Evolutionary conservation across 352 stramenopile genomes (phyloP).

Genomic region (Globisporangium ultimum): DNA sequence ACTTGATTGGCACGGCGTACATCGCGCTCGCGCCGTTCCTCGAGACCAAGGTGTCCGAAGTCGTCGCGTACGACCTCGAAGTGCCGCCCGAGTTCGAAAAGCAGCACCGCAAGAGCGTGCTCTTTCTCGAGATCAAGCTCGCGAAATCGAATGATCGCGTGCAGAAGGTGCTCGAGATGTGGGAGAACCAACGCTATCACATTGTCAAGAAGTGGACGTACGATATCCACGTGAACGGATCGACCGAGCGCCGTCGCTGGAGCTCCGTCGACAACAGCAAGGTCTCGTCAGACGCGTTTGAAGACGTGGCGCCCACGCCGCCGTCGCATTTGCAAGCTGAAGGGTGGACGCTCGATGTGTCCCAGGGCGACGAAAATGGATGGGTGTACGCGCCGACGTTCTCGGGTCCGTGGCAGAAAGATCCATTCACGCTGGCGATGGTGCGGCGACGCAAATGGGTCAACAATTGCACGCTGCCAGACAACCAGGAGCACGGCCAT

Average conservation of each 20-base stretch:
- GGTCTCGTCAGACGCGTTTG: constrained; percentile 59
- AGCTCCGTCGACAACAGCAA: constrained; percentile 60
- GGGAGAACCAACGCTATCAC: constrained; percentile 84
- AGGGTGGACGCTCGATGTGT: constrained; percentile 76
- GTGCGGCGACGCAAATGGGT: constrained; percentile 82
- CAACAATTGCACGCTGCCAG: constrained; percentile 47
- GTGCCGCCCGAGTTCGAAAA: constrained; percentile 55
- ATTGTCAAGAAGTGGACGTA: constrained; percentile 75
- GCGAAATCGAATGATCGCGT: constrained; percentile 41
- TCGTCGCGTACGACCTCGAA: constrained; percentile 53
- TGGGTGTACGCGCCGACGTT: constrained; percentile 84
- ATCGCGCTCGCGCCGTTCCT: constrained; percentile 48
- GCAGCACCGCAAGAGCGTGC: constrained; percentile 51
- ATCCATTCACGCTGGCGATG: constrained; percentile 63
- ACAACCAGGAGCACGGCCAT: constrained; percentile 10
- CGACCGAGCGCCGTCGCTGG: constrained; percentile 72
- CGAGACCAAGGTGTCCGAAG: constrained; percentile 36
- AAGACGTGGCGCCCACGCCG: constrained; percentile 60
- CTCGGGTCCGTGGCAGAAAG: constrained; percentile 73
- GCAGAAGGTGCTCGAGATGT: constrained; percentile 75
- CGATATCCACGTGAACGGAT: constrained; percentile 47
- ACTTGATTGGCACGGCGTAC: constrained; percentile 50
- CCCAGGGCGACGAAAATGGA: constrained; percentile 73
- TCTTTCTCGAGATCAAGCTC: constrained; percentile 62
- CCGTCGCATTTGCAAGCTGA: constrained; percentile 49